These are phyloP conservation scores for Pluteus cervinus DNA, from an alignment of 768 basidiomycete genomes.

Conservation along the genomic window DNA sequence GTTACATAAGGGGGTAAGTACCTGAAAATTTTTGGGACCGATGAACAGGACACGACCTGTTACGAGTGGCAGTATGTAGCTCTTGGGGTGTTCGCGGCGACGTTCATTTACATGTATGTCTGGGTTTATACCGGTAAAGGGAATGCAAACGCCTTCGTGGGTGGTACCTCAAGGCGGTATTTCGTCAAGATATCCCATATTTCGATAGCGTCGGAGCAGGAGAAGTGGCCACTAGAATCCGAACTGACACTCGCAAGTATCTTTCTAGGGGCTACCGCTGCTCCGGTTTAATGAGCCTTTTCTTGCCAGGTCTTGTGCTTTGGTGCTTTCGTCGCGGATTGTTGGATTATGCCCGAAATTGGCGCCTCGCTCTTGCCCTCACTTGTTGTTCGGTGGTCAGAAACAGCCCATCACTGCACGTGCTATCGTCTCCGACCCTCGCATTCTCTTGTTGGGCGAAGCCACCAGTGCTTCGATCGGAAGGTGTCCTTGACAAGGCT, in stretches of 20 bases:
- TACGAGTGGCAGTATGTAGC: no score
- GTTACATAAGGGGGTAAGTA: no score
- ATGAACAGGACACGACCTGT: no score
- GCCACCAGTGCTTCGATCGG: slow-evolving; percentile 79
- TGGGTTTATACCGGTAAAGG: slow-evolving; percentile 78
- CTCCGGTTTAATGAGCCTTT: not conserved
- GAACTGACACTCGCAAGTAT: slow-evolving; percentile 73
- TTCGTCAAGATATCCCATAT: slow-evolving; percentile 84
- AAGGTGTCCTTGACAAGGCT: slow-evolving; percentile 83
- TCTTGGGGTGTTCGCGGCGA: slow-evolving; percentile 68
- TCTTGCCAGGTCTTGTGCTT: slow-evolving; percentile 73
- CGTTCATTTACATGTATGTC: slow-evolving; percentile 63
- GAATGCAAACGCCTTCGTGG: slow-evolving; percentile 84
- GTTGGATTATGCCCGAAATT: slow-evolving; percentile 59
- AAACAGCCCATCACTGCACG: slow-evolving; percentile 88
- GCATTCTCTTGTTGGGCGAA: slow-evolving; percentile 84
- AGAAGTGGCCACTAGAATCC: slow-evolving; percentile 90
- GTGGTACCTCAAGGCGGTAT: slow-evolving; percentile 68
- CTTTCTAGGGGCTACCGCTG: not conserved
- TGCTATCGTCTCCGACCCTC: slow-evolving; percentile 83
- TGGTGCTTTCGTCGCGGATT: slow-evolving; percentile 80
- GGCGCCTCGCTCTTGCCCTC: slow-evolving; percentile 82
- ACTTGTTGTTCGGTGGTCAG: slow-evolving; percentile 79
- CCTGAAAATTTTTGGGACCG: no score
- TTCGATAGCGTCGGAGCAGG: slow-evolving; percentile 92